Evolutionary conservation across 805 yeast genomes (phyloP).

Genomic region (Kazachstania taianensis): DNA sequence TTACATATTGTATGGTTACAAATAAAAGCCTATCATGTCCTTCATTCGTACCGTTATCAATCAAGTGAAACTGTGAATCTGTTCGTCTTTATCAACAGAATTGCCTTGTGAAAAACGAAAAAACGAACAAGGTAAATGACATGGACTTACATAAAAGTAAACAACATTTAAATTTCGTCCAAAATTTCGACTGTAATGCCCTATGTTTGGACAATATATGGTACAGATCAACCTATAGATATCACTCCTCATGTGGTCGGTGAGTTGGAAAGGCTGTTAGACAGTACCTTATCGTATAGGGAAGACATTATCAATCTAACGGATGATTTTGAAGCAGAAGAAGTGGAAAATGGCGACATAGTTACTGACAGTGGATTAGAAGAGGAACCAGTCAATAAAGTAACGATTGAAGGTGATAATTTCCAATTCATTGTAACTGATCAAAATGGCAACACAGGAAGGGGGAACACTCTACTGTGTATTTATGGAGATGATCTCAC

Average conservation of each 20-base stretch:
- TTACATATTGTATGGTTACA: no score
- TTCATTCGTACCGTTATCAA: no score
- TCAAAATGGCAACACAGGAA: no score
- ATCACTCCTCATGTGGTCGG: slow-evolving; percentile 2
- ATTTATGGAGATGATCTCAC: not conserved
- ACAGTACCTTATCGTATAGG: not conserved
- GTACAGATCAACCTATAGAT: slow-evolving; percentile 4
- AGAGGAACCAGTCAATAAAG: not conserved
- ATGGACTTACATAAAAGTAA: no score
- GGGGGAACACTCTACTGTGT: slow-evolving; percentile 1
- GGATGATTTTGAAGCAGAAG: not conserved
- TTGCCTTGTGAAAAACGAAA: no score
- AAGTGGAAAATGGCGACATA: not conserved
- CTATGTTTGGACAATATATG: slow-evolving; percentile 10
- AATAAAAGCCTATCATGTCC: no score
- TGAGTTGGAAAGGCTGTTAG: slow-evolving; percentile 7
- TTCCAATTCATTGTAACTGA: not conserved
- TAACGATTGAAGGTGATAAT: not conserved
- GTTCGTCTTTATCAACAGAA: no score
- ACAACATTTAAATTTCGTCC: no score
- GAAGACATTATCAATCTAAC: not conserved
- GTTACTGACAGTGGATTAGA: not conserved
- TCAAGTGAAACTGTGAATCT: no score
- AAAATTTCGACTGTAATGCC: slow-evolving; percentile 10
- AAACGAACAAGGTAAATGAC: not conserved